These are phyloP conservation scores for Polymyxa betae DNA, from an alignment of 208 protist species.

Conservation along the genomic window DNA sequence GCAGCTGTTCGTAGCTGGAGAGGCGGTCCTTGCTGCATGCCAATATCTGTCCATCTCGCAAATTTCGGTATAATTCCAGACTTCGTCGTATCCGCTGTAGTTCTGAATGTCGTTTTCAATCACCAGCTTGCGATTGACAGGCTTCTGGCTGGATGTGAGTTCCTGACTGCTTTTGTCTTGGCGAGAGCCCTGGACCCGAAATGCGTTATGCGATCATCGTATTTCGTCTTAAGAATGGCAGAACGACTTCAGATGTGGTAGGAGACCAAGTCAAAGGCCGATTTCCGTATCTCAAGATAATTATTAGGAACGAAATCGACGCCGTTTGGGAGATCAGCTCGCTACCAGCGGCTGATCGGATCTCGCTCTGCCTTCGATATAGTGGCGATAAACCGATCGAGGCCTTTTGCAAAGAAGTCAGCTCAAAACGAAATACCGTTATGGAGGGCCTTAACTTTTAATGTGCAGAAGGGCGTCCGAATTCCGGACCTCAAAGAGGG, in stretches of 20 bases:
- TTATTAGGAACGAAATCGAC: neutral
- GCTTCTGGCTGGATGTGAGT: neutral
- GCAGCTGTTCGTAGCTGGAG: neutral
- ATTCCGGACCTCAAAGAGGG: too few species aligned
- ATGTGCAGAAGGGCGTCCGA: too few species aligned
- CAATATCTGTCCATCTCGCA: slow-evolving; percentile 1
- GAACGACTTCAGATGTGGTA: neutral
- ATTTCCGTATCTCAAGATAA: neutral
- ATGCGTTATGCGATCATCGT: neutral
- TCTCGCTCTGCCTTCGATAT: neutral
- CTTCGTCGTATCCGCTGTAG: too few species aligned
- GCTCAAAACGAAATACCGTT: too few species aligned
- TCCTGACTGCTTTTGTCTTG: neutral
- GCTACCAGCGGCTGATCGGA: neutral
- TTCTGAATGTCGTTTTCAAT: neutral
- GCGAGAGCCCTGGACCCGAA: neutral
- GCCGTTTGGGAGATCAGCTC: neutral
- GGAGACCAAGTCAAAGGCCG: neutral
- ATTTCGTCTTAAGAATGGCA: neutral
- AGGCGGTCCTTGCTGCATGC: neutral
- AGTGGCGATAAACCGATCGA: neutral
- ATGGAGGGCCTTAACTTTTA: too few species aligned
- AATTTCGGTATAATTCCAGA: neutral
- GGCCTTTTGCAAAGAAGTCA: slow-evolving; percentile 11
- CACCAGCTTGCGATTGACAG: neutral